Percentiles rank a stretch among this genome's conserved stretches.
Evolutionary conservation across 305 asterid genomes (phyloP).

Genomic region (Solanum hybrid): DNA sequence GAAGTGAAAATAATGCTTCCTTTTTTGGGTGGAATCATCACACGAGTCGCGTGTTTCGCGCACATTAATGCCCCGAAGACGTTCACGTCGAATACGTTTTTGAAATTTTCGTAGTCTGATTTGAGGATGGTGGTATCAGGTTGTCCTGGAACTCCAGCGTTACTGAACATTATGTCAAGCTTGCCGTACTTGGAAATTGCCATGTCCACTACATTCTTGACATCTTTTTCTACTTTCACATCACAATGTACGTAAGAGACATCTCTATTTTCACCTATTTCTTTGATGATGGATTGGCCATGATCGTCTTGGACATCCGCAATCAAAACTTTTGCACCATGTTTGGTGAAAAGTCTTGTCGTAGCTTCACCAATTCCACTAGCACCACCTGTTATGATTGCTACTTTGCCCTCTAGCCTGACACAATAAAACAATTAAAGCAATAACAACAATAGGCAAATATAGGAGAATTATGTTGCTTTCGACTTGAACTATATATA

Average conservation of each 20-base stretch:
- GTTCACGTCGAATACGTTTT: conserved; percentile 32
- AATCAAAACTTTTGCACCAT: conserved; percentile 42
- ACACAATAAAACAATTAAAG: background rate
- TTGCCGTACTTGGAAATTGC: conserved; percentile 29
- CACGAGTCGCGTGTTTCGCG: conserved; percentile 56
- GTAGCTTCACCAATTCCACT: conserved; percentile 15
- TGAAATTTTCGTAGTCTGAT: conserved; percentile 15
- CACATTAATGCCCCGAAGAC: conserved; percentile 35
- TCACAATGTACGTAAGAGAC: conserved; percentile 38
- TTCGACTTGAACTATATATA: background rate
- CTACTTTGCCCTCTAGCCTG: conserved; percentile 42
- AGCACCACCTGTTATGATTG: conserved; percentile 33
- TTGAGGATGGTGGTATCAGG: conserved; percentile 9
- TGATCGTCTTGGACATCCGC: background rate
- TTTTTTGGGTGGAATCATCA: conserved; percentile 37
- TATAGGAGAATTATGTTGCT: background rate
- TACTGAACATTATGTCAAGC: conserved; percentile 52
- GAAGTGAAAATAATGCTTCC: conserved; percentile 49
- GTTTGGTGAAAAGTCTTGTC: conserved; percentile 18
- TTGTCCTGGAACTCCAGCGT: conserved; percentile 36
- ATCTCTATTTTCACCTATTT: background rate
- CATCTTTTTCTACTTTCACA: conserved; percentile 29
- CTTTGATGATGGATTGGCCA: background rate
- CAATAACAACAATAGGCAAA: background rate
- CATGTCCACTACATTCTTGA: conserved; percentile 14